Conservation (phyloP, 345 rosid genomes). For the Alliaria petiolata region DNA sequence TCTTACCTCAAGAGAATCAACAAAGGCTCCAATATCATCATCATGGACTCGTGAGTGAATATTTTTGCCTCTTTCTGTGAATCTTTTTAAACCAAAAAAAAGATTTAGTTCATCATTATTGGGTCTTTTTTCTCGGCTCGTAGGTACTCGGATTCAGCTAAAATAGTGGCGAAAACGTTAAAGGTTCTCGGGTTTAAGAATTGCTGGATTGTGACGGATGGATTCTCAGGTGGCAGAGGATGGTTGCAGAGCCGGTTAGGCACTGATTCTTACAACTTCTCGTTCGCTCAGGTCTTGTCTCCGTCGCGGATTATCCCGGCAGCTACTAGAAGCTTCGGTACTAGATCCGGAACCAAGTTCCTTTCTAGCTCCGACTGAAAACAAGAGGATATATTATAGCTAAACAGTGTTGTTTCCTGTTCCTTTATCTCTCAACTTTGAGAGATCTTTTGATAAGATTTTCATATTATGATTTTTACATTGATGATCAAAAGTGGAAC, state of each 20-base stretch:
- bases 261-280: constrained; percentile 68
- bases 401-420: neutral
- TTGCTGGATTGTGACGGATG: constrained; percentile 70
- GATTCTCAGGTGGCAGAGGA: constrained; percentile 84
- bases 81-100: neutral
- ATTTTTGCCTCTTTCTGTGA: neutral
- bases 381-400: neutral
- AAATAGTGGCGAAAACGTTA: constrained; percentile 66
- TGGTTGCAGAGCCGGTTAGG: constrained; percentile 92
- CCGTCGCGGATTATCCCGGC: constrained; percentile 67
- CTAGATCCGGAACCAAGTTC: constrained; percentile 57
- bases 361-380: constrained; percentile 67
- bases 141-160: constrained; percentile 84
- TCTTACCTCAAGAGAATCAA: constrained; percentile 79
- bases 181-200: constrained; percentile 73
- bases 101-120: neutral
- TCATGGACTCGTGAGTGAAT: constrained; percentile 79
- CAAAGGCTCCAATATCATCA: constrained; percentile 79
- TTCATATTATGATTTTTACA: neutral
- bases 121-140: neutral
- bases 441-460: constrained; percentile 2
- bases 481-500: constrained; percentile 4
- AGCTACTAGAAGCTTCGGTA: constrained; percentile 53
- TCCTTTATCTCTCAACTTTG: constrained; percentile 4
- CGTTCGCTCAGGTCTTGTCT: constrained; percentile 60